Base-by-base conservation (phyloP, 2,329 filamentous ascomycete genomes). In the Aspergillus jensenii region DNA sequence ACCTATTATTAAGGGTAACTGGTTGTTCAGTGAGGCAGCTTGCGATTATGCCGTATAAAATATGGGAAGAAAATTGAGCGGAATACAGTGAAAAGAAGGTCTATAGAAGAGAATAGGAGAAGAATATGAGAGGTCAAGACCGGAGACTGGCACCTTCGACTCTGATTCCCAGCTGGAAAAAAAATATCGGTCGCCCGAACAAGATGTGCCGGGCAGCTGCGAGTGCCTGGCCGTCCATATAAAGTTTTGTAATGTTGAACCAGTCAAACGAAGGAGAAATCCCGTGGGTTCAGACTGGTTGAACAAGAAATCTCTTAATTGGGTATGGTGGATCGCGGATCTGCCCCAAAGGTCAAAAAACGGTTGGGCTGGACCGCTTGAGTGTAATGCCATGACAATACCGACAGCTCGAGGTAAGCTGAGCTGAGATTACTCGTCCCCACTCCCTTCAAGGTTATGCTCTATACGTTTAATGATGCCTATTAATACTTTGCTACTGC, bases 261-360 rank as follows among this genome's bases (percentile, higher is more conserved):
- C 60, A 63, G 61, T 59, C 43, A 55, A 59, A 56, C 56, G 59
- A 58, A 65, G 57, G 47, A 50, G 48, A 60, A 55, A 58, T 59
- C 52, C 62, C 58, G 58, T 52, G 52, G 54, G 41, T 59, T 61
- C 61, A 60, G 64, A 62, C 65, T 70, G 66, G 69, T 72, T 72
- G 70, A 71, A 70, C 59, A 59, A 59, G 62, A 67, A 60, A 41
- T 59, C 64, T 55, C 70, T 68, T 49, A 62, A 76, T 68, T 19
- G 14, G 71, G 74, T 61, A 67, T 75, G 72, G 73, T 65, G 68
- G 53, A 55, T 52, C 56, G 53, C 46, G 59, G 59, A 49, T 62
- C 54, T 62, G 63, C 71, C 71, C 71, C 71, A 72, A 70, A 70
- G 64, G 61, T 35, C 65, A 66, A 62, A 68, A 72, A 65, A 72